Evolutionary conservation across 2,329 filamentous ascomycete species (phyloP), one percentile per base, ranked within the genome.

Genomic region (Rugonectria rugulosa): DNA sequence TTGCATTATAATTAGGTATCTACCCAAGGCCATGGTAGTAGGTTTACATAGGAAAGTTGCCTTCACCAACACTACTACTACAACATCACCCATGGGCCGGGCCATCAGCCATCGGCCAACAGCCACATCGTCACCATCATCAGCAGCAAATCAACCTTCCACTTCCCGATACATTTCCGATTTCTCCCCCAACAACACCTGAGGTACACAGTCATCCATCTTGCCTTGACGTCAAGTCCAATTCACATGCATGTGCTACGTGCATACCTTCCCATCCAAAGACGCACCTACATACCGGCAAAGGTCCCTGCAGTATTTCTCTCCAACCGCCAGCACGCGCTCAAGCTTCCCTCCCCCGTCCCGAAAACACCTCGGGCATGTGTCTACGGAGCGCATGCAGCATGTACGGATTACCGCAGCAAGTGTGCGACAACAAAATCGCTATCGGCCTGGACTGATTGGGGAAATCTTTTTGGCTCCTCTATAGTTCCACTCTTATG

Each of bases 191-290:
- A 23, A 19, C 20, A 19, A 40, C 24, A 48, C 53, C 47, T 38
- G 7, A 48, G 54, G 51, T 40, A 53, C 36, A 53, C 60, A 21
- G 27, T 56, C 63, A 65, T 53, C 65, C 53, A 50, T 52, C 31
- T 56, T 43, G 19, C 49, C 58, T 61, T 58, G 45, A 65, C 46
- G 57, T 66, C 60, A 57, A 59, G 24, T 20, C 37, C 48, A 23
- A 44, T 38, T 41, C 45, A 47, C 42, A 31, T 44, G 43, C 46
- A 43, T 29, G 47, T 43, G n/a, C n/a, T n/a, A n/a, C n/a, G n/a
- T n/a, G n/a, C n/a, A n/a, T n/a, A n/a, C n/a, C n/a, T n/a, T n/a
- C n/a, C n/a, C n/a, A n/a, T n/a, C n/a, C n/a, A 37, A 17, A 29
- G 17, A 31, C 31, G 24, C 47, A 52, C 47, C 41, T 50, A 24